phyloP scores from a whole-genome alignment of 2,329 filamentous ascomycete species.

The Colletotrichum chlorophyti region DNA sequence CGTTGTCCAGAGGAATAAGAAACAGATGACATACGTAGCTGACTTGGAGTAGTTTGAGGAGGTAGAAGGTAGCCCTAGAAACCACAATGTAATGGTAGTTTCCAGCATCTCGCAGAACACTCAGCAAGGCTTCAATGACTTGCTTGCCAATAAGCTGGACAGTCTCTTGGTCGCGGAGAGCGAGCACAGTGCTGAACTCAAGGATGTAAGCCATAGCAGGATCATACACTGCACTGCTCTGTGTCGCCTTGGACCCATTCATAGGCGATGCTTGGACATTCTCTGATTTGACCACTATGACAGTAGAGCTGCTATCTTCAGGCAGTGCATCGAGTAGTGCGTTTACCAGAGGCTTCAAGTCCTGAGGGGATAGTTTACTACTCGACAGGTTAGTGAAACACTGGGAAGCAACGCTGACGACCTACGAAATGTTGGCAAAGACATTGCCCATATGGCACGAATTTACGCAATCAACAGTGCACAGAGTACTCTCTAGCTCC shows the following conservation, averaged over 20 bases:
- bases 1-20: not conserved
- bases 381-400: constrained; percentile 6
- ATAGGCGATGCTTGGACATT: constrained; percentile 67
- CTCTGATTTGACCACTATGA: constrained; percentile 92
- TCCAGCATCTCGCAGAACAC: constrained; percentile 78
- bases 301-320: constrained; percentile 76
- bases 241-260: constrained; percentile 62
- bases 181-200: constrained; percentile 85
- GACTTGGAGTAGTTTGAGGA: constrained; percentile 79
- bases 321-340: constrained; percentile 84
- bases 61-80: constrained; percentile 85
- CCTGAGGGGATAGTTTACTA: constrained; percentile 47
- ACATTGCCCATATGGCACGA: constrained; percentile 86
- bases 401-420: constrained; percentile 27
- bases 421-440: constrained; percentile 81
- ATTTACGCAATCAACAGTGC: constrained; percentile 92
- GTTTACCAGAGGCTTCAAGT: constrained; percentile 58
- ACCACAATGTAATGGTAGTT: constrained; percentile 85
- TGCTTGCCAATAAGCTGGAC: constrained; percentile 77
- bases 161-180: constrained; percentile 76
- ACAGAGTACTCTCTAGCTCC: constrained; percentile 93
- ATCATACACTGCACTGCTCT: constrained; percentile 74
- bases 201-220: constrained; percentile 89
- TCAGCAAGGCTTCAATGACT: constrained; percentile 81
- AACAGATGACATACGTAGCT: constrained; percentile 73